A percentile compares a stretch with the other conserved stretches of the same genome.
These are phyloP conservation scores for Colletotrichum incanum DNA, from an alignment of 2,329 filamentous ascomycete genomes.

Conservation along the genomic window DNA sequence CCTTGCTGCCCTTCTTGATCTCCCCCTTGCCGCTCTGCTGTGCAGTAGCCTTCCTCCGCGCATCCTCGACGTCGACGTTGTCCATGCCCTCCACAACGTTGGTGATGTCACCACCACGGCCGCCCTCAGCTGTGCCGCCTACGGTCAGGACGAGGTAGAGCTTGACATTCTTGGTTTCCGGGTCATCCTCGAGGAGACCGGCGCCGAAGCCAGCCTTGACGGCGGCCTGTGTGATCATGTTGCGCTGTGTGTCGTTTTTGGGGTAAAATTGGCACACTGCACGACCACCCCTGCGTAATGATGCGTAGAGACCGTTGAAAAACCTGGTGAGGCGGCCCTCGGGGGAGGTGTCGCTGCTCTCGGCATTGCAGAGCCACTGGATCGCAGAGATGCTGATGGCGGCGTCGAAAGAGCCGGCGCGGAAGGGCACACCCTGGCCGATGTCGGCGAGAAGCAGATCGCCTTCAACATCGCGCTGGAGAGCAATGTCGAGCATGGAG, in stretches of 20 bases:
- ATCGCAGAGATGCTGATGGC: conserved; percentile 95
- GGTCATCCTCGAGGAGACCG: conserved; percentile 94
- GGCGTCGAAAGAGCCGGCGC: conserved; percentile 92
- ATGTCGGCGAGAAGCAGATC: conserved; percentile 96
- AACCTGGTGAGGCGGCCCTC: conserved; percentile 86
- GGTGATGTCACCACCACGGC: conserved; percentile 84
- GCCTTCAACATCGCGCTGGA: conserved; percentile 92
- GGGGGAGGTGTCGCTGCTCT: conserved; percentile 87
- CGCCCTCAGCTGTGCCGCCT: conserved; percentile 70
- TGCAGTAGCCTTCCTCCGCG: conserved; percentile 65
- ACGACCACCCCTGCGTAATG: conserved; percentile 84
- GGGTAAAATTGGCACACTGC: conserved; percentile 99
- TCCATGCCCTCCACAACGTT: conserved; percentile 92
- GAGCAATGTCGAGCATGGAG: conserved; percentile 96
- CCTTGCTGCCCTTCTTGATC: conserved; percentile 85
- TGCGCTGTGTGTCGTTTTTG: conserved; percentile 91
- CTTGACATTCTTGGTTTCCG: conserved; percentile 96
- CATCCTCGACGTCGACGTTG: conserved; percentile 85
- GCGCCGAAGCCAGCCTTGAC: conserved; percentile 96
- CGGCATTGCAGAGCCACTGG: conserved; percentile 99
- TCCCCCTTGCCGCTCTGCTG: conserved; percentile 65
- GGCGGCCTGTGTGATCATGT: conserved; percentile 92
- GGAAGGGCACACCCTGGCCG: conserved; percentile 94
- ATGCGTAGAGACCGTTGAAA: conserved; percentile 93
- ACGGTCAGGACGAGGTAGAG: conserved; percentile 96